These are phyloP conservation scores for Parathielavia appendiculata DNA, from an alignment of 495 filamentous ascomycete species.

Conservation along the genomic window DNA sequence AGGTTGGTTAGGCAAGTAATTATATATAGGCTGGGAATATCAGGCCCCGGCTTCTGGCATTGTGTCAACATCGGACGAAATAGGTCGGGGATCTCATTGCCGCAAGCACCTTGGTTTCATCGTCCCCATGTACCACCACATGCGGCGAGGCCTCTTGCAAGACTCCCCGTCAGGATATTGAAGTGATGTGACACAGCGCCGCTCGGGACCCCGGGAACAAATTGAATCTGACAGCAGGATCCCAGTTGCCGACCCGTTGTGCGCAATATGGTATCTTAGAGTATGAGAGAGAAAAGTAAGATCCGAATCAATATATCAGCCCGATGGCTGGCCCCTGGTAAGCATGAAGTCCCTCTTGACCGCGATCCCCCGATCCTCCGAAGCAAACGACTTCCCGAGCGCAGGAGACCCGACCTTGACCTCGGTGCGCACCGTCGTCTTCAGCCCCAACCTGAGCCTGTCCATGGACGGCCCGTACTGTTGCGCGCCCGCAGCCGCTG, in stretches of 20 bases:
- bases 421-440: constrained; percentile 25
- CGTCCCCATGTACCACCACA: no score
- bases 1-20: no score
- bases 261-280: neutral
- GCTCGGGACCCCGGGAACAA: no score
- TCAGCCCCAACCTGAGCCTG: constrained; percentile 18
- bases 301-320: neutral
- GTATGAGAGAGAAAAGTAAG: neutral
- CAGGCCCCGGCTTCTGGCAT: no score
- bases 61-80: no score
- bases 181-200: no score
- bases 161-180: no score
- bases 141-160: no score
- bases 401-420: constrained; percentile 15
- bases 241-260: neutral
- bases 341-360: constrained; percentile 21
- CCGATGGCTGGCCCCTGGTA: constrained; percentile 1
- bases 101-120: no score
- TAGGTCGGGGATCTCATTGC: no score
- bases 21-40: no score
- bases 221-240: neutral
- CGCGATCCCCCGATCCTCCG: constrained; percentile 15
- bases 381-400: neutral
- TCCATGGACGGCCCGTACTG: constrained; percentile 1
- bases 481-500: neutral